Base-by-base conservation (phyloP, 2,329 filamentous ascomycete genomes). In the Neonectria faginata region DNA sequence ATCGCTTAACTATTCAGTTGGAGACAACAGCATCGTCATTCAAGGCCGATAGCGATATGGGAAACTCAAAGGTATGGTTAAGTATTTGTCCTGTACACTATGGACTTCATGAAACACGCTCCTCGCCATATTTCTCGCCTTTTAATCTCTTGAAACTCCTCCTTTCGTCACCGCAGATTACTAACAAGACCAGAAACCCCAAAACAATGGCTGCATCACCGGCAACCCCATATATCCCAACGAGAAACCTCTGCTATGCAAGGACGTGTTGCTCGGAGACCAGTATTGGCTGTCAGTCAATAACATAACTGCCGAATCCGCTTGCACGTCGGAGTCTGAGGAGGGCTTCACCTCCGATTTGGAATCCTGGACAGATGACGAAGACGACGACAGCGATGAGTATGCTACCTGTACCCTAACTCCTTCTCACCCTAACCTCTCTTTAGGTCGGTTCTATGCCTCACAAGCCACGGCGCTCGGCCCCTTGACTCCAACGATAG, bases 331-430 rank as follows among this genome's bases (percentile, higher is more conserved):
- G 3, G 69, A 66, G n/a, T 74, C 72, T 12, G 72, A 72, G 11
- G 57, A 50, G 7, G 69, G 44, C 11, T 71, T 66, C 7, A 44
- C 61, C 3, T 73, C 68, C 1, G 69, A 72, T 52, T 64, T 64
- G 5, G 71, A 73, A 9, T 62, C 55, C n/a, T 65, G 61, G 47
- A 66, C 60, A 7, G 70, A 71, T 9, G 62, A 73, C 20, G 71
- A 73, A 18, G 66, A 72, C 18, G 68, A 72, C 18, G 63, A 71
- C 27, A 66, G 60, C 16, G 56, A 71, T n/a, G 67, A 70, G 72
- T 74, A 70, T 6, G 65, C 18, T 3, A 20, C 27, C 27, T 14
- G n/a, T 10, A 18, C 14, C 12, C 27, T 27, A 18, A 44, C 11
- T 54, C 14, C 12, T n/a, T 25, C 16, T 14, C 10, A 9, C 60